A percentile compares a stretch with the other conserved stretches of the same genome.
phyloP scores from a whole-genome alignment of 768 basidiomycete species.

The Coprinopsis sp. region DNA sequence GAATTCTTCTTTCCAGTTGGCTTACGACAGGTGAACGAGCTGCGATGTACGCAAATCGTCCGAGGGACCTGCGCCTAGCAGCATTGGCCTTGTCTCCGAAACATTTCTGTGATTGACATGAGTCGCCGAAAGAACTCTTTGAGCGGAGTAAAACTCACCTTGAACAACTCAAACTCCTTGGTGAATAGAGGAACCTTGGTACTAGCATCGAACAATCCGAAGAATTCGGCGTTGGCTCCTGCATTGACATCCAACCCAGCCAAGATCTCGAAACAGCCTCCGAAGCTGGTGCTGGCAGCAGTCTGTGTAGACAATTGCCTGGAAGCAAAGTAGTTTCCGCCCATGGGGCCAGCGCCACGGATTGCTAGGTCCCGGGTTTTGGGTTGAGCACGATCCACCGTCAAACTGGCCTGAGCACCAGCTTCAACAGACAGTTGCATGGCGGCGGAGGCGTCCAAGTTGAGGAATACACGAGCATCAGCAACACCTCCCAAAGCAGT shows the following conservation, averaged over 20 bases:
- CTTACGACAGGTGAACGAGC: too few species aligned
- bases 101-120: too few species aligned
- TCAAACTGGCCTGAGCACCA: not conserved
- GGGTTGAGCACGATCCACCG: not conserved
- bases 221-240: conserved; percentile 28
- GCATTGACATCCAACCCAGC: conserved; percentile 28
- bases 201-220: conserved; percentile 24
- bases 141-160: conserved; percentile 18
- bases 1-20: too few species aligned
- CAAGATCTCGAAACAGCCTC: conserved; percentile 29
- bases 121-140: too few species aligned
- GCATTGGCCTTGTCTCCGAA: too few species aligned
- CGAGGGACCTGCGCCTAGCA: too few species aligned
- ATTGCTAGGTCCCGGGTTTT: too few species aligned
- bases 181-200: conserved; percentile 24
- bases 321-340: not conserved
- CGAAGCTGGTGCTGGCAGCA: conserved; percentile 15
- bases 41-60: too few species aligned
- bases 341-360: not conserved
- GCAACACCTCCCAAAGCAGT: conserved; percentile 32
- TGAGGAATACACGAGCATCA: conserved; percentile 35
- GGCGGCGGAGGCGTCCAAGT: conserved; percentile 32
- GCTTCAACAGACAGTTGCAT: conserved; percentile 22
- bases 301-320: not conserved
- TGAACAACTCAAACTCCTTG: conserved; percentile 28